Base-by-base conservation (phyloP, 2,329 filamentous ascomycete species). In the Diaporthe destruens region DNA sequence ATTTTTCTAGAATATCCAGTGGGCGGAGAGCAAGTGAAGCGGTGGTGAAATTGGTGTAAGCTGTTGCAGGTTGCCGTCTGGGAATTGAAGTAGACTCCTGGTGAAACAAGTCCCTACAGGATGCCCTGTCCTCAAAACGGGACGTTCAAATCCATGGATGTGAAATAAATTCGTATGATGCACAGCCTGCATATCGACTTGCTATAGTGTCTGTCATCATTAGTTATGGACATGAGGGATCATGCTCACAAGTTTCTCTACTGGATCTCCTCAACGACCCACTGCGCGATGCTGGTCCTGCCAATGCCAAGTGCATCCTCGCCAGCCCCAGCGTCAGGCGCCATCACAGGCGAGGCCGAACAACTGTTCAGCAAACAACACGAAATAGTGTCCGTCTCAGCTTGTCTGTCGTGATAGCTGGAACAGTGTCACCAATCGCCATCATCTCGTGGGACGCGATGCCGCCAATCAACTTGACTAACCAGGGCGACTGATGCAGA, bases 291-390 rank as follows among this genome's bases (percentile, higher is more conserved):
- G 6, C 59, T 65, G 20, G 29, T 42, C 29, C 59, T 49, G 42
- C 59, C 49, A 29, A 65, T 65, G 9, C 59, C 42, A 9, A 65
- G 18, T 1, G 18, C 8, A 42, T 49, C 42, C 42, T 65, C 16
- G 1, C 42, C 42, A 4, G 25, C 34, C 18, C 42, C 42, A 23
- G 59, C 49, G 59, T 49, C 49, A 1, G 59, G 49, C 6, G 59
- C 42, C 18, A n/a, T 65, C 11, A 65, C 59, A 6, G 42, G 59
- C 29, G 34, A 18, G 11, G 59, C 59, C 11, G 59, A 29, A 18
- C 59, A 42, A n/a, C 36, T 49, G 18, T 65, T 51, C 29, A 65
- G 59, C 59, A 65, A n/a, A 42, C 29, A 20, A 65, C 59, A 42
- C 59, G 59, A 20, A 65, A 65, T 12, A 36, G 25, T 9, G 59